Percentiles rank a stretch among this genome's conserved stretches.
Conservation (phyloP, 805 yeast genomes). For the Metschnikowia henanensis region DNA sequence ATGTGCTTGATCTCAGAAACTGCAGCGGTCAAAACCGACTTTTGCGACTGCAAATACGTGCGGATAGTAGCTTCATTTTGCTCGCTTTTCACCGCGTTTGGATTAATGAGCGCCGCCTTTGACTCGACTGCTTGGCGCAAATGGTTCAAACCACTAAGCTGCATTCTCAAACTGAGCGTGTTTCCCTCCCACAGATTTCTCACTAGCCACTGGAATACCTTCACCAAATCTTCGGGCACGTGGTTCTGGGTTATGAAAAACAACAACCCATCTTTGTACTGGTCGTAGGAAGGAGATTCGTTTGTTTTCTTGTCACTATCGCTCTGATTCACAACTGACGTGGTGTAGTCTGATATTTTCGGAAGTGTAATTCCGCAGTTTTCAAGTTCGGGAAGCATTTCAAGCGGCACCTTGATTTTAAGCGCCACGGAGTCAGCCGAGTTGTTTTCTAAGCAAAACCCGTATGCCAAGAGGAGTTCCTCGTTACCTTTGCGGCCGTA, state of each 20-base stretch:
- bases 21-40: constrained; percentile 42
- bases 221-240: constrained; percentile 46
- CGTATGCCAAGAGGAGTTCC: constrained; percentile 78
- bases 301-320: background rate
- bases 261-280: constrained; percentile 35
- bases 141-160: constrained; percentile 60
- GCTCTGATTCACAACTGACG: constrained; percentile 25
- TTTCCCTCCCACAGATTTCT: constrained; percentile 47
- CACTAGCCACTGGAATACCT: constrained; percentile 56
- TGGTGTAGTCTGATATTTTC: constrained; percentile 37
- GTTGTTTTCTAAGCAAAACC: constrained; percentile 64
- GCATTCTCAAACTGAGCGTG: constrained; percentile 49
- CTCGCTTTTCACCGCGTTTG: constrained; percentile 14
- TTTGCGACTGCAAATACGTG: constrained; percentile 51
- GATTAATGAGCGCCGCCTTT: constrained; percentile 44
- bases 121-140: constrained; percentile 50
- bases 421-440: constrained; percentile 59
- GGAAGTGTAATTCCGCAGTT: constrained; percentile 40
- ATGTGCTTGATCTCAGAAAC: constrained; percentile 44
- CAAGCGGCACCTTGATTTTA: constrained; percentile 52
- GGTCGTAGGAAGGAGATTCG: constrained; percentile 7
- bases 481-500: constrained; percentile 90
- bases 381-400: constrained; percentile 29
- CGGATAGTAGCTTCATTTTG: constrained; percentile 29
- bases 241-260: constrained; percentile 36